phyloP scores from a whole-genome alignment of 345 rosid species.

The Ceriops zippeliana region DNA sequence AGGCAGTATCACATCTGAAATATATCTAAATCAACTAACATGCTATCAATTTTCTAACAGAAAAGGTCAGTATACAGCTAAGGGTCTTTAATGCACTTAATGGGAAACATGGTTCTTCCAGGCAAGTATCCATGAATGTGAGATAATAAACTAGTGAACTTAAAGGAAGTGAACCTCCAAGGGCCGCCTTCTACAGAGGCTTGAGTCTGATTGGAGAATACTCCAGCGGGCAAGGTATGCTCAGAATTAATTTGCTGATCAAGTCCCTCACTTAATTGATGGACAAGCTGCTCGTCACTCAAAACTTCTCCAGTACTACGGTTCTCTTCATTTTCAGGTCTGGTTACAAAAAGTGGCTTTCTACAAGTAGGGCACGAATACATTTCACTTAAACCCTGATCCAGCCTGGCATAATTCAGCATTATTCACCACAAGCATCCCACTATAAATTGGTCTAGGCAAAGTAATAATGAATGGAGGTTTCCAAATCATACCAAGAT shows the following conservation, averaged over 20 bases:
- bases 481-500: constrained; percentile 64
- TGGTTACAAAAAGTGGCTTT: constrained; percentile 79
- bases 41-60: neutral
- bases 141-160: constrained; percentile 4
- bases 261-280: constrained; percentile 57
- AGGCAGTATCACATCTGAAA: neutral
- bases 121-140: constrained; percentile 8
- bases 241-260: constrained; percentile 54
- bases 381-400: constrained; percentile 89
- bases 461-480: constrained; percentile 1
- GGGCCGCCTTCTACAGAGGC: constrained; percentile 57
- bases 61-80: neutral
- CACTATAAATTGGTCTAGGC: constrained; percentile 10
- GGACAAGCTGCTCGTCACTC: constrained; percentile 77
- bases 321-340: constrained; percentile 58
- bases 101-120: neutral
- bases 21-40: neutral
- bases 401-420: constrained; percentile 67
- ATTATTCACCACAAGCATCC: constrained; percentile 16
- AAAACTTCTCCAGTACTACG: constrained; percentile 45
- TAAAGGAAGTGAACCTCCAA: constrained; percentile 62
- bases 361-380: constrained; percentile 98
- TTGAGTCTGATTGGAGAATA: constrained; percentile 62
- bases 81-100: neutral
- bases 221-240: constrained; percentile 52